Conservation (phyloP, 2,329 filamentous ascomycete genomes). For the Scleromitrula shiraiana region DNA sequence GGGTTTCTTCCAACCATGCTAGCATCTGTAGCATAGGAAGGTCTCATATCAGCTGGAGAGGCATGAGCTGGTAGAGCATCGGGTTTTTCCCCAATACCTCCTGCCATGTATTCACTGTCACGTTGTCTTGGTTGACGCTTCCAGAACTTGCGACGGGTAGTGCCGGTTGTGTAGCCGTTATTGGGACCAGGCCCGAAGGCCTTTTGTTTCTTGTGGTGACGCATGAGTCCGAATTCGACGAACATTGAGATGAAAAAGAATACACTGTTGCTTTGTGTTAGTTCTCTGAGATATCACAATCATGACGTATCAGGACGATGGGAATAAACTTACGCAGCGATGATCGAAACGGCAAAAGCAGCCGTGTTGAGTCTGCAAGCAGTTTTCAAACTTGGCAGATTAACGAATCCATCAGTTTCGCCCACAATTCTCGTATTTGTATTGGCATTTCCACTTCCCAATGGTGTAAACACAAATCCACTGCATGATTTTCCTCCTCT, state of each 20-base stretch:
- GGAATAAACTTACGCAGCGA: slow-evolving; percentile 54
- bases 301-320: neutral
- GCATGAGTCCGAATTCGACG: slow-evolving; percentile 59
- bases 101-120: slow-evolving; percentile 19
- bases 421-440: slow-evolving; percentile 38
- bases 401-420: slow-evolving; percentile 37
- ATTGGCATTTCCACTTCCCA: slow-evolving; percentile 54
- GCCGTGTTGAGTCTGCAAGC: slow-evolving; percentile 73
- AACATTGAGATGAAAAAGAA: slow-evolving; percentile 69
- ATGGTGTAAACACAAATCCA: slow-evolving; percentile 55
- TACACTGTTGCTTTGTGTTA: slow-evolving; percentile 38
- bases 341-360: slow-evolving; percentile 68
- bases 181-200: slow-evolving; percentile 57
- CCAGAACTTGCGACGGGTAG: slow-evolving; percentile 33
- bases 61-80: slow-evolving; percentile 34
- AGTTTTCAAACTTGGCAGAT: slow-evolving; percentile 38
- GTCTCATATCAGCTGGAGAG: slow-evolving; percentile 31
- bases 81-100: slow-evolving; percentile 17
- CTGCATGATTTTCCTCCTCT: slow-evolving; percentile 62
- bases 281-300: slow-evolving; percentile 4
- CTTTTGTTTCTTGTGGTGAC: slow-evolving; percentile 67
- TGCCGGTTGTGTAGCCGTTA: slow-evolving; percentile 61
- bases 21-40: slow-evolving; percentile 22
- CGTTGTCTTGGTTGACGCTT: slow-evolving; percentile 21
- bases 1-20: slow-evolving; percentile 20